A percentile compares a stretch with the other conserved stretches of the same genome.
Conservation (phyloP, 805 yeast genomes). For the Metschnikowia lunata region DNA sequence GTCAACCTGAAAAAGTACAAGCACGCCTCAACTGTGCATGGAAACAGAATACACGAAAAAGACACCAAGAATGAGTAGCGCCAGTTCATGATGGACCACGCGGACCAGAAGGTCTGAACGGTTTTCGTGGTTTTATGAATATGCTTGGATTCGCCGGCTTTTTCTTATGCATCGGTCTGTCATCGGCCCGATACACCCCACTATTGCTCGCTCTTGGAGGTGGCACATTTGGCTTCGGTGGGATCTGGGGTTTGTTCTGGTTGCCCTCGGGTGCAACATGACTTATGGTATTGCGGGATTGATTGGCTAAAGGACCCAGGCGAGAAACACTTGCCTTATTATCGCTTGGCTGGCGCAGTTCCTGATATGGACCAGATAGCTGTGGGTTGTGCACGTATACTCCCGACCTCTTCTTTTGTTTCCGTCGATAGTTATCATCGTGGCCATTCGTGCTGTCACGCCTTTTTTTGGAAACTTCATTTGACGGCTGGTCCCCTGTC, state of each 20-base stretch:
- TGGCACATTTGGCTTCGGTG: not conserved
- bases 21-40: no score
- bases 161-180: constrained; percentile 1
- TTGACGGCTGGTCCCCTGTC: not conserved
- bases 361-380: not conserved
- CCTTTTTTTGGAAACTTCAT: not conserved
- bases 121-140: constrained; percentile 11
- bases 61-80: not conserved
- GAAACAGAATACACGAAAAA: not conserved
- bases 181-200: constrained; percentile 11
- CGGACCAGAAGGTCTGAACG: constrained; percentile 7
- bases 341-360: no score
- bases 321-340: no score
- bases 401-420: not conserved
- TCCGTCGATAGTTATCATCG: not conserved
- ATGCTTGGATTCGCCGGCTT: constrained; percentile 6
- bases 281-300: no score
- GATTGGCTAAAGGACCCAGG: no score
- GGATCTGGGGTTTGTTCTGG: no score
- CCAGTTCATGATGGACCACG: not conserved
- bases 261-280: no score
- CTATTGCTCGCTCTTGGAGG: constrained; percentile 10
- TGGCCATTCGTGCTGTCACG: not conserved
- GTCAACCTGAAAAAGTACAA: no score
- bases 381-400: constrained; percentile 2